Percentiles rank a stretch among this genome's conserved stretches.
phyloP scores from a whole-genome alignment of 352 stramenopile species.

The Pythium dissotocum region DNA sequence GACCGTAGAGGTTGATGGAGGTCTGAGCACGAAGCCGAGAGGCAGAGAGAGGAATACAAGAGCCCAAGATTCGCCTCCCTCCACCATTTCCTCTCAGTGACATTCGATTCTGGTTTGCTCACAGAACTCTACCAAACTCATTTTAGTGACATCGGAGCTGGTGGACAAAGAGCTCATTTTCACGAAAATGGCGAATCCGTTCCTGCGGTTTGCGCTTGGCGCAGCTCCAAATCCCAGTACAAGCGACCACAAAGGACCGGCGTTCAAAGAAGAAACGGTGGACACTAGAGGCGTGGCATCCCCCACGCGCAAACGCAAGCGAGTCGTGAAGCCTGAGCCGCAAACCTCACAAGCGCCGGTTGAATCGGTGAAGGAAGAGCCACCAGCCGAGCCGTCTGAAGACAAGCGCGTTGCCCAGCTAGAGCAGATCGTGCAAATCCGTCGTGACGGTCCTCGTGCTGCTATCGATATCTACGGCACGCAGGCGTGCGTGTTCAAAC shows the following conservation, averaged over 20 bases:
- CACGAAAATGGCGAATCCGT: constrained; percentile 44
- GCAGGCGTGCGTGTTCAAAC: constrained; percentile 50
- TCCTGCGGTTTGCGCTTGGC: constrained; percentile 61
- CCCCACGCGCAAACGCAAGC: constrained; percentile 16
- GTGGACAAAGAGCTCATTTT: background rate
- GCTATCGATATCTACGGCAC: constrained; percentile 73
- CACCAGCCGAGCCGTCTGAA: background rate
- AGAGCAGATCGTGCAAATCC: constrained; percentile 35
- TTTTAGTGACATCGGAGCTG: constrained; percentile 22
- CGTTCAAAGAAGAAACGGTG: background rate
- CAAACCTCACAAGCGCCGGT: background rate
- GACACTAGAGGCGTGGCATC: background rate
- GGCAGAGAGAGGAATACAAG: constrained; percentile 1
- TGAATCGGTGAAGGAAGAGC: background rate
- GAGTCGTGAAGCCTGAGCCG: constrained; percentile 6
- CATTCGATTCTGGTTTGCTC: background rate
- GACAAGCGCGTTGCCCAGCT: constrained; percentile 43
- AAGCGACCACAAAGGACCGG: background rate
- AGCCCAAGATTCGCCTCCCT: background rate
- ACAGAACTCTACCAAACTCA: background rate
- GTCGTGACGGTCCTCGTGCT: constrained; percentile 35
- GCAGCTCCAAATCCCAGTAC: constrained; percentile 6
- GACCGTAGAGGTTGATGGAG: background rate
- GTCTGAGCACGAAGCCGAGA: background rate
- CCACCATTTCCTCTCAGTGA: background rate